Conservation (phyloP, 2,329 filamentous ascomycete species). For the Chalaropsis ovoidea region DNA sequence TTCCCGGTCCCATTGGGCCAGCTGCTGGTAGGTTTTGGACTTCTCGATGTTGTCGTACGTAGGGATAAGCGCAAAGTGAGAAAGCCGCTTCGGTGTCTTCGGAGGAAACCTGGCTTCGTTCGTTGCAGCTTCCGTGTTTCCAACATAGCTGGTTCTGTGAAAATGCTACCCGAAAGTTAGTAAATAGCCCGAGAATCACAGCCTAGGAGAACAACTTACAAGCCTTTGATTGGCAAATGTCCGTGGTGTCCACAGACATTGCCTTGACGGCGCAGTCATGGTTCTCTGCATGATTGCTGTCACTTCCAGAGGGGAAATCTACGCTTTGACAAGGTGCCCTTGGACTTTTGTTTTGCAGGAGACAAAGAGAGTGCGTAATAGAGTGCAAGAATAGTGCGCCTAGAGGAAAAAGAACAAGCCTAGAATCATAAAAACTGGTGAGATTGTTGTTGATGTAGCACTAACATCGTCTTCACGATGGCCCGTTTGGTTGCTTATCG, state of each 20-base stretch:
- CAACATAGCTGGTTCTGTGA: neutral
- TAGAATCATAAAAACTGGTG: neutral
- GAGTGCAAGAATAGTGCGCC: neutral
- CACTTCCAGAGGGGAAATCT: neutral
- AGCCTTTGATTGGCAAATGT: neutral
- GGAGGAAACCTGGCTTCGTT: no score
- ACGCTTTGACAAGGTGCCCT: neutral
- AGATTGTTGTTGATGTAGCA: neutral
- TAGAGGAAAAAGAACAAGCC: neutral
- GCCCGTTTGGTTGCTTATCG: constrained; percentile 4
- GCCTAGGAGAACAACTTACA: neutral
- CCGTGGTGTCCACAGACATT: constrained; percentile 10
- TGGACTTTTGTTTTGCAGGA: neutral
- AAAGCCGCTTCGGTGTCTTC: neutral
- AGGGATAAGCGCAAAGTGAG: neutral
- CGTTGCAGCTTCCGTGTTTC: neutral
- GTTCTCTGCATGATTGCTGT: constrained; percentile 12
- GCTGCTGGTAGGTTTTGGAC: neutral
- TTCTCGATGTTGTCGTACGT: neutral
- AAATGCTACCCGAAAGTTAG: neutral
- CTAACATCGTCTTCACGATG: neutral
- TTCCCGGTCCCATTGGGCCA: constrained; percentile 19
- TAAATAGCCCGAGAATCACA: no score
- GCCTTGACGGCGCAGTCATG: constrained; percentile 8
- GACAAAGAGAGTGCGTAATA: neutral